Evolutionary conservation across 352 stramenopile genomes (phyloP).

Genomic region (Phytophthora ramorum): DNA sequence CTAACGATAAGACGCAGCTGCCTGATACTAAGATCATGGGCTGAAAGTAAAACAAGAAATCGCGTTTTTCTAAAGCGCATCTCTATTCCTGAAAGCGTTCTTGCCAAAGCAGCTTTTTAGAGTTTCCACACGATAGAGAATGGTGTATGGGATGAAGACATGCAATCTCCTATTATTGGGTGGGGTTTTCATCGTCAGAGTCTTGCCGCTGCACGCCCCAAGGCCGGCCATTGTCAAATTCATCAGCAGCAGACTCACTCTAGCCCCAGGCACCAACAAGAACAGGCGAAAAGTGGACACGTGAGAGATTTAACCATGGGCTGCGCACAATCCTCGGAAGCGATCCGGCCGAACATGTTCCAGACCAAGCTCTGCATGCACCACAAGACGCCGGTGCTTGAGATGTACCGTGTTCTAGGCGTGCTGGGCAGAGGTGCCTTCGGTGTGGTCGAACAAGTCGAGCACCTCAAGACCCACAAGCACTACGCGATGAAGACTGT

Average conservation of each 20-base stretch:
- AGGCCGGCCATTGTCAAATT: constrained; percentile 19
- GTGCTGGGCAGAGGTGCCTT: constrained; percentile 79
- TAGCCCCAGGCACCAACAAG: not conserved
- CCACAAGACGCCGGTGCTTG: constrained; percentile 57
- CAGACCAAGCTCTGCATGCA: constrained; percentile 83
- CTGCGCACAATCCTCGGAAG: constrained; percentile 65
- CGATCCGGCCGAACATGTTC: constrained; percentile 71
- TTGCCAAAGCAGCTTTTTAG: not conserved
- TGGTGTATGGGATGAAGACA: not conserved
- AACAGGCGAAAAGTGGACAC: not conserved
- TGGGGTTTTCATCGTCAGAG: not conserved
- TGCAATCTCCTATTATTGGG: constrained; percentile 13
- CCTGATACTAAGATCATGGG: too few relatives aligned
- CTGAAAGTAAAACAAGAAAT: too few relatives aligned
- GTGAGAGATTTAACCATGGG: constrained; percentile 47
- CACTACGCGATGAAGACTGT: constrained; percentile 86
- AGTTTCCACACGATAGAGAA: not conserved
- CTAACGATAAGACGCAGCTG: too few relatives aligned
- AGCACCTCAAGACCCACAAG: constrained; percentile 71
- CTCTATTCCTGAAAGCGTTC: constrained; percentile 10
- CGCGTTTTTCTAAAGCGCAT: too few relatives aligned
- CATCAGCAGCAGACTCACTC: not conserved
- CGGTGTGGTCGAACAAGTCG: constrained; percentile 76
- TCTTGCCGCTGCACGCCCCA: not conserved
- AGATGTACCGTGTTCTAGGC: constrained; percentile 56